Percentiles rank a stretch among this genome's conserved stretches.
Conservation (phyloP, 2,329 filamentous ascomycete species). For the Cercospora beticola region DNA sequence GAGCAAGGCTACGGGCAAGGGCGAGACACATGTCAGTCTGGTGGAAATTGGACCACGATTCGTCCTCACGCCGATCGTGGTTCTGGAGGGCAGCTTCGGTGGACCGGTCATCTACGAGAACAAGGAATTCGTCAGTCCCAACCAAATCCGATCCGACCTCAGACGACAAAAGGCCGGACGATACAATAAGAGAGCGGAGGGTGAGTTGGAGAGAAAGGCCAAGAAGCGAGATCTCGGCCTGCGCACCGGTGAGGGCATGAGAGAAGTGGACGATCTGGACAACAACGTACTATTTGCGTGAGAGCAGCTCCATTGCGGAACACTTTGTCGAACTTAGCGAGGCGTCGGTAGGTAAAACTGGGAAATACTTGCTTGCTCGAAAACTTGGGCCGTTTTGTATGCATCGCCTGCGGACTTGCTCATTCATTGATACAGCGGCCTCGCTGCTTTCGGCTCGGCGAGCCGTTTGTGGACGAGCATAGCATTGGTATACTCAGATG, state of each 20-base stretch:
- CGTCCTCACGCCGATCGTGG: constrained; percentile 89
- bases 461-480: background rate
- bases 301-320: constrained; percentile 35
- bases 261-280: constrained; percentile 69
- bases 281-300: constrained; percentile 74
- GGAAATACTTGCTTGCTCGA: background rate
- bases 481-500: background rate
- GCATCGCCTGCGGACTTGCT: background rate
- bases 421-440: background rate
- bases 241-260: constrained; percentile 63
- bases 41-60: constrained; percentile 94
- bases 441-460: background rate
- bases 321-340: background rate
- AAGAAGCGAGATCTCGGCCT: constrained; percentile 78
- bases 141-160: constrained; percentile 81
- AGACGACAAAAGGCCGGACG: constrained; percentile 71
- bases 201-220: constrained; percentile 66
- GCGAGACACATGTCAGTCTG: constrained; percentile 73
- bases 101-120: constrained; percentile 98
- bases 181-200: constrained; percentile 75
- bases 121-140: constrained; percentile 93
- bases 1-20: constrained; percentile 41
- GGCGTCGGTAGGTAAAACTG: constrained; percentile 10
- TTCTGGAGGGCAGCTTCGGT: constrained; percentile 91
- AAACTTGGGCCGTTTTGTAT: background rate